Evolutionary conservation across 2,329 filamentous ascomycete species (phyloP).

Genomic region (Apiospora malaysiana): DNA sequence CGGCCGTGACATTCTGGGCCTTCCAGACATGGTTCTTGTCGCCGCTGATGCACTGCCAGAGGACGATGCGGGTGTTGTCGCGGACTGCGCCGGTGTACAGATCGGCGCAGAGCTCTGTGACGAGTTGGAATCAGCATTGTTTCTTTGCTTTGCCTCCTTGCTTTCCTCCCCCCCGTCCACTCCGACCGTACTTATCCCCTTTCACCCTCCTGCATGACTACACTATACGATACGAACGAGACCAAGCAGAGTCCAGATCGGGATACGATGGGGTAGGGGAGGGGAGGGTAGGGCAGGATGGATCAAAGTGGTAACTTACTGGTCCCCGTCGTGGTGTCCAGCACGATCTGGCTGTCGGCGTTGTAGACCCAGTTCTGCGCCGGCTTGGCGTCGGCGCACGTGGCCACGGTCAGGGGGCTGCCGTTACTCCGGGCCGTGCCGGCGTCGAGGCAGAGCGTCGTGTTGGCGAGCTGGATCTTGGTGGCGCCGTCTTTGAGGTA

Average conservation of each 20-base stretch:
- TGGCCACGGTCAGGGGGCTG: slow-evolving; percentile 44
- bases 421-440: slow-evolving; percentile 30
- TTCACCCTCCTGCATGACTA: no score
- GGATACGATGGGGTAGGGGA: no score
- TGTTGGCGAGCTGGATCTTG: slow-evolving; percentile 45
- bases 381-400: slow-evolving; percentile 41
- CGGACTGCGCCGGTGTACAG: slow-evolving; percentile 23
- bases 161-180: not conserved
- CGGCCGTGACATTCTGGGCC: slow-evolving; percentile 10
- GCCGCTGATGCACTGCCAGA: slow-evolving; percentile 26
- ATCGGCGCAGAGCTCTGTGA: slow-evolving; percentile 25
- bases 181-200: not conserved
- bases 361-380: slow-evolving; percentile 46
- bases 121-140: not conserved
- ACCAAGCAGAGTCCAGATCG: no score
- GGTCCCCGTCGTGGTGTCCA: slow-evolving; percentile 40
- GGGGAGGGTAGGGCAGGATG: no score
- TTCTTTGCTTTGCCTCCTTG: not conserved
- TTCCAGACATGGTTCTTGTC: slow-evolving; percentile 26
- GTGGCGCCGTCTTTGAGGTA: slow-evolving; percentile 42
- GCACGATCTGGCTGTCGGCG: slow-evolving; percentile 47
- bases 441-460: slow-evolving; percentile 48
- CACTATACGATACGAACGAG: no score
- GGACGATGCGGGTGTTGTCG: slow-evolving; percentile 24
- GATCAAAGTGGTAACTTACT: slow-evolving; percentile 35